phyloP scores from a whole-genome alignment of 2,329 filamentous ascomycete species.

The Verticillium tricorpus region DNA sequence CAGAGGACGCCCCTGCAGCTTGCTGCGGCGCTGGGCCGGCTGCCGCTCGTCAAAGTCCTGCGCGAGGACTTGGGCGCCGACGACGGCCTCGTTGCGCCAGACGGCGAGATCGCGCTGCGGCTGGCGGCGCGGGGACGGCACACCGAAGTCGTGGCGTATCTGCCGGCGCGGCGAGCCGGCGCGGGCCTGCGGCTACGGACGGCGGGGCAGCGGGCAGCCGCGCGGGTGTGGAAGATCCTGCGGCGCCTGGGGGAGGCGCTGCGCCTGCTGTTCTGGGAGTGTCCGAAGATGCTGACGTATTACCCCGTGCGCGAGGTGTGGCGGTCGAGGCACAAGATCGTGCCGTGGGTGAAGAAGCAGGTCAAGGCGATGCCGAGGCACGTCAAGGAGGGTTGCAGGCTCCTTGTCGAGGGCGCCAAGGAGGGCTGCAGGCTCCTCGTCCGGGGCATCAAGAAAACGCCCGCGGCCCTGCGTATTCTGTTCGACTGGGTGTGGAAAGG shows the following conservation, averaged over 20 bases:
- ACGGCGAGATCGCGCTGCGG: constrained; percentile 39
- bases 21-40: constrained; percentile 33
- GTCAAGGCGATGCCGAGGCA: constrained; percentile 19
- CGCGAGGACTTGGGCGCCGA: constrained; percentile 34
- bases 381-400: constrained; percentile 15
- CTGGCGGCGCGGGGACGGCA: constrained; percentile 37
- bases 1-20: constrained; percentile 37
- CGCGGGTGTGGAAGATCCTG: constrained; percentile 16
- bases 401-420: constrained; percentile 14
- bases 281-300: constrained; percentile 17
- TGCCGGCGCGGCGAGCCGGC: constrained; percentile 34
- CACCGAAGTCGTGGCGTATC: constrained; percentile 35
- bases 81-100: constrained; percentile 37
- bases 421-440: constrained; percentile 8
- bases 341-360: constrained; percentile 24
- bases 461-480: constrained; percentile 14
- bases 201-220: constrained; percentile 24
- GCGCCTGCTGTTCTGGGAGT: constrained; percentile 20
- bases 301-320: constrained; percentile 14
- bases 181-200: constrained; percentile 30
- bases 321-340: constrained; percentile 20
- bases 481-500: constrained; percentile 24
- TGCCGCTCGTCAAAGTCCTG: constrained; percentile 36
- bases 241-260: constrained; percentile 18
- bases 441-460: constrained; percentile 18